Evolutionary conservation across 2,329 filamentous ascomycete species (phyloP), one percentile per base, ranked within the genome.

Genomic region (Arthrobotrys megalospora): DNA sequence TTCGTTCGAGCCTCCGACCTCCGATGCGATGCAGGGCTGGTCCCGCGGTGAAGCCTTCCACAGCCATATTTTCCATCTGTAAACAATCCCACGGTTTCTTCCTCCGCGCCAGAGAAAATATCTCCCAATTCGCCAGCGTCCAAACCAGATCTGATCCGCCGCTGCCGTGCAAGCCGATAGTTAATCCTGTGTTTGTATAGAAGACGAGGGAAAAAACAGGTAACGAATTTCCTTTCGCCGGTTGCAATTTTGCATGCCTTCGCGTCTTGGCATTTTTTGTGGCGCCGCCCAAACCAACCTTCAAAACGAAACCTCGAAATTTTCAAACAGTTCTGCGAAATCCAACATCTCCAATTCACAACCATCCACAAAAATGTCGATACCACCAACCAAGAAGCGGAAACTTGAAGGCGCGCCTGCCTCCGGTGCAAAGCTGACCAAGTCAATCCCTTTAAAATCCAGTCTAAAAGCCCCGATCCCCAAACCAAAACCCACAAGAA

Each of bases 301-400:
- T 21, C 11, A 32, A 58, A 58, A 41, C 52, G 52, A 58, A 58
- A 58, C 58, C n/a, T 41, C 19, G 12, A 66, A 75, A 52, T 60
- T 48, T 53, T 28, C 34, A 19, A 52, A 21, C 10, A 21, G 19
- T 48, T 34, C 34, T 24, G 28, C 41, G 62, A 63, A 55, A 47
- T 64, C 24, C 72, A 36, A 69, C 55, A 55, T 43, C 41, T 32
- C 19, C 32, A 32, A 34, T 14, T 32, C 19, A 55, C 50, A 65
- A 28, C 16, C 28, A 66, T 32, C 36, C 12, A 48, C 24, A 50
- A 55, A 41, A 50, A 76, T 76, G 72, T 76, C 72, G 32, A 70
- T 76, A 76, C 72, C 72, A 48, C 65, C 72, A 41, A 76, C 72
- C 55, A 76, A 76, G 16, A 76, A 76, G 48, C 64, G 72, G 65